These are phyloP conservation scores for Eucalyptus regnans DNA, from an alignment of 345 rosid genomes.

Conservation along the genomic window DNA sequence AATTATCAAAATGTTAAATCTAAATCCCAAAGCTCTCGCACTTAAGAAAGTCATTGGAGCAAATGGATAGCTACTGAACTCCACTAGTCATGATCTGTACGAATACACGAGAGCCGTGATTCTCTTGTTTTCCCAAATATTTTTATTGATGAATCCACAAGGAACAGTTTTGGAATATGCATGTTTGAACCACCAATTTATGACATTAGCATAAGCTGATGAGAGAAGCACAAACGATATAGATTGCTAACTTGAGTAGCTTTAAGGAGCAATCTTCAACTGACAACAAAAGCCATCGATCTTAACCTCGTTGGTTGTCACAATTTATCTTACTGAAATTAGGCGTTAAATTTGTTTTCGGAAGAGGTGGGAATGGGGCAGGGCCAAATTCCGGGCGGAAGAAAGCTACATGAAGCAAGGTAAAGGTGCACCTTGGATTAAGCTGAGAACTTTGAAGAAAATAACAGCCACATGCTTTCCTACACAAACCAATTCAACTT, in stretches of 20 bases:
- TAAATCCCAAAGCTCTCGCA: background rate
- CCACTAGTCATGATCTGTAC: rapidly evolving
- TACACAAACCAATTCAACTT: background rate
- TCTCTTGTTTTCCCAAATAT: background rate
- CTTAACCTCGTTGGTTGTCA: background rate
- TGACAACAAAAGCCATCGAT: rapidly evolving
- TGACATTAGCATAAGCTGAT: background rate
- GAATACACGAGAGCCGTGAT: rapidly evolving
- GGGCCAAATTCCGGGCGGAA: background rate
- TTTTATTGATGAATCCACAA: background rate
- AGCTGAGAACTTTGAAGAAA: background rate
- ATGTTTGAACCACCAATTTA: background rate
- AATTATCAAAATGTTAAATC: background rate
- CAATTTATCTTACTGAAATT: background rate
- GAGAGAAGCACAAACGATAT: background rate
- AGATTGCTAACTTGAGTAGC: background rate
- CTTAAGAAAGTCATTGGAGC: background rate
- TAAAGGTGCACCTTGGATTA: background rate
- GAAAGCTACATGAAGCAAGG: background rate
- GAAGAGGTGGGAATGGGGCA: background rate
- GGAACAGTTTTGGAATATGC: background rate
- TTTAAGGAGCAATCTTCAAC: background rate
- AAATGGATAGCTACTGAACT: background rate
- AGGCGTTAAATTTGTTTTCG: background rate
- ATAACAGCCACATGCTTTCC: background rate